Evolutionary conservation across 2,329 filamentous ascomycete genomes (phyloP), one percentile per base, ranked within the genome.

Genomic region (Sarocladium kiliense): DNA sequence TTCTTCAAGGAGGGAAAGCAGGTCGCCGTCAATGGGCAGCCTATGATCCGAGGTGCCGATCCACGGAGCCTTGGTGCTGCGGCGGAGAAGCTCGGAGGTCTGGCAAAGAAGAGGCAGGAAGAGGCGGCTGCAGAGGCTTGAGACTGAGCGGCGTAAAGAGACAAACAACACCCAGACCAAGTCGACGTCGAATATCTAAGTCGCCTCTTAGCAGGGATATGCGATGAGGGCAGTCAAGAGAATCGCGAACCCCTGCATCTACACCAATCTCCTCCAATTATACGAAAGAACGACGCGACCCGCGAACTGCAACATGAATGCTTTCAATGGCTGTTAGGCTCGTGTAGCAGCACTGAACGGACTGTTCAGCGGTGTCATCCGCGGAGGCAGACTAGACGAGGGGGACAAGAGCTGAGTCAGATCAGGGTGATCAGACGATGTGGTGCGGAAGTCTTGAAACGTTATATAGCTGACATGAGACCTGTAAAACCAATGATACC

Each of bases 1-100:
- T 76, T 96, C 69, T 96, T 93, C 84, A 91, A 92, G 80, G 74
- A 87, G 61, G 90, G 88, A 61, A 61, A 61, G 54, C 64, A 65
- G 54, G 66, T 68, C 36, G 63, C 61, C 21, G 66, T 70, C 12
- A 64, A 68, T 23, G 66, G 66, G 3, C 56, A 68, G 55, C 59
- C 62, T 9, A 59, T 62, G 56, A 66, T 73, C 58, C 66, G 63
- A 55, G 71, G 71, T 11, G 71, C 70, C 1, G 66, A 73, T 32
- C 65, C 64, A 1, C 41, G 56, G 11, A 58, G 57, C 7, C 59
- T 74, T 18, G 63, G 60, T 6, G 65, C 66, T 3, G 71, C 71
- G 2, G 68, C 65, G 2, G 70, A 73, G 60, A 74, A 74, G 63
- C 57, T 74, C 19, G 64, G 66, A 1, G 67, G 60, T 0, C 56